These are phyloP conservation scores for Cladosporium sp. DNA, from an alignment of 2,329 filamentous ascomycete genomes.

Conservation along the genomic window DNA sequence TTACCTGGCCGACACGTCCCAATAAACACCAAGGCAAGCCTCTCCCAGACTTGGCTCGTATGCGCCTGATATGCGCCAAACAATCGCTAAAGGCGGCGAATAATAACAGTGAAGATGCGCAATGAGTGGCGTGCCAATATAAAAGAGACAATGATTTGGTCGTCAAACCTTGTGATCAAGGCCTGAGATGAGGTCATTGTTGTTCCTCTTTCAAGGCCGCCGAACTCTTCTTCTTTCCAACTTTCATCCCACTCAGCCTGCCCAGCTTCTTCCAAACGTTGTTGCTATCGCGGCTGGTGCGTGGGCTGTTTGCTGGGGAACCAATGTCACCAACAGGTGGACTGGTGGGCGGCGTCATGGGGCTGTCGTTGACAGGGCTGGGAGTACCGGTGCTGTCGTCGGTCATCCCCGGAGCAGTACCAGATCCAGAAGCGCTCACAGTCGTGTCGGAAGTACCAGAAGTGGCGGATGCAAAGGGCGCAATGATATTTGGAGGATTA, in stretches of 20 bases:
- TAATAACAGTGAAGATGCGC: too few relatives aligned
- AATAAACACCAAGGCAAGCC: too few relatives aligned
- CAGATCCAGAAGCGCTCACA: slow-evolving; percentile 35
- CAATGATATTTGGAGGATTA: slow-evolving; percentile 10
- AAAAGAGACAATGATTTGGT: background rate
- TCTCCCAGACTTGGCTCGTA: too few relatives aligned
- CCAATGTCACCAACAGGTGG: slow-evolving; percentile 48
- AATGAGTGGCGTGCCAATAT: background rate
- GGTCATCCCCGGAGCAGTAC: slow-evolving; percentile 42
- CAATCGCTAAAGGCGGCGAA: too few relatives aligned
- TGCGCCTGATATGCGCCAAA: too few relatives aligned
- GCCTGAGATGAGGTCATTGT: background rate
- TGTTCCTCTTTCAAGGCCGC: slow-evolving; percentile 22
- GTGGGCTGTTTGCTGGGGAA: slow-evolving; percentile 9
- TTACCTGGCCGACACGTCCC: too few relatives aligned
- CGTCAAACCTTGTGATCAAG: background rate
- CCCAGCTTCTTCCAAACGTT: slow-evolving; percentile 34
- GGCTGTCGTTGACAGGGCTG: slow-evolving; percentile 42
- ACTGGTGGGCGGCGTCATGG: slow-evolving; percentile 70
- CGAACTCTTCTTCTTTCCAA: slow-evolving; percentile 29
- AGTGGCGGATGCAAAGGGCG: slow-evolving; percentile 10
- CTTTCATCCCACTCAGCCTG: slow-evolving; percentile 29
- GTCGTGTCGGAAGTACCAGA: slow-evolving; percentile 10
- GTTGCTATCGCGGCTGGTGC: slow-evolving; percentile 2
- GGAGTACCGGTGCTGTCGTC: slow-evolving; percentile 61